Evolutionary conservation across 202 grass and related monocot species (phyloP).

Genomic region (Zizania palustris): DNA sequence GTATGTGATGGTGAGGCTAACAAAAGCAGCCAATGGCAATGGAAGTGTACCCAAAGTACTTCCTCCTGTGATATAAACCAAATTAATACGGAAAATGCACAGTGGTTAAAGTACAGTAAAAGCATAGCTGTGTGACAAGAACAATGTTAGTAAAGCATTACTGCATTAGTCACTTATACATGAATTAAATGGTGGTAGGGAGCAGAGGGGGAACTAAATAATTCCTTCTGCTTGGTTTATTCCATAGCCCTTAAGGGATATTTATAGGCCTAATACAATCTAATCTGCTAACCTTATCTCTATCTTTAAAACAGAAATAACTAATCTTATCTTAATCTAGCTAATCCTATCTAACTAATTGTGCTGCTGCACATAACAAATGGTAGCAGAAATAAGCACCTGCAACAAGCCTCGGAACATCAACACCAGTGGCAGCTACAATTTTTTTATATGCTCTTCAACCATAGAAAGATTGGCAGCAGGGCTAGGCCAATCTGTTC

Average conservation of each 20-base stretch:
- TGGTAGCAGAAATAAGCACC: conserved; percentile 56
- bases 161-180: conserved; percentile 16
- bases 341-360: too few species aligned
- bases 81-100: conserved; percentile 22
- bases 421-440: conserved; percentile 80
- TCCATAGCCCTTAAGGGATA: too few species aligned
- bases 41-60: conserved; percentile 81
- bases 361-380: too few species aligned
- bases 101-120: neutral
- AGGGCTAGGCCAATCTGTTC: conserved; percentile 98
- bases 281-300: too few species aligned
- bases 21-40: conserved; percentile 88
- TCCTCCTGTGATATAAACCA: conserved; percentile 57
- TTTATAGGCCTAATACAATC: too few species aligned
- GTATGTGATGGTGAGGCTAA: conserved; percentile 95
- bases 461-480: conserved; percentile 80
- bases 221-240: too few species aligned
- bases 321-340: too few species aligned
- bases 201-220: too few species aligned
- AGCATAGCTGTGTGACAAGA: neutral
- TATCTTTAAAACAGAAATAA: too few species aligned
- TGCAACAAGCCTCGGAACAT: conserved; percentile 89
- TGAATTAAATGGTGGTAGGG: conserved; percentile 5
- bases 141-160: conserved; percentile 14
- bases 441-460: conserved; percentile 94